phyloP scores from a whole-genome alignment of 2,329 filamentous ascomycete species.

The Peltaster fructicola region DNA sequence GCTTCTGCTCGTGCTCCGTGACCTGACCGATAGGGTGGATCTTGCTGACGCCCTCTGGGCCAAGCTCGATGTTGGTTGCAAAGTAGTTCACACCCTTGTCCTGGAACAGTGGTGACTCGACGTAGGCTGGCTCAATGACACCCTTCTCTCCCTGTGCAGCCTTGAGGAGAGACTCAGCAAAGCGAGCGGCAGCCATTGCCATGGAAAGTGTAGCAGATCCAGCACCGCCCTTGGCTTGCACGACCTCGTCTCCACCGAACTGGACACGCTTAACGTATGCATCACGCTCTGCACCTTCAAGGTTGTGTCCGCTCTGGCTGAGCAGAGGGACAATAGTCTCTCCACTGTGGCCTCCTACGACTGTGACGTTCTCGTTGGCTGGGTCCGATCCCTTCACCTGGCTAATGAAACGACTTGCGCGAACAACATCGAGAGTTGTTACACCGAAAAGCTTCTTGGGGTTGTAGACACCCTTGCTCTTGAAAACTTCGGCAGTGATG shows the following conservation, averaged over 20 bases:
- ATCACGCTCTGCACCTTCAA: conserved; percentile 56
- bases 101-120: conserved; percentile 96
- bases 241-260: conserved; percentile 97
- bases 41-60: conserved; percentile 89
- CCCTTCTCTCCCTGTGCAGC: conserved; percentile 87
- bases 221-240: conserved; percentile 96
- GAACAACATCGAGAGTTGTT: conserved; percentile 96
- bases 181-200: conserved; percentile 80
- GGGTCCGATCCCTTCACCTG: conserved; percentile 86
- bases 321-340: conserved; percentile 97
- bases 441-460: conserved; percentile 98
- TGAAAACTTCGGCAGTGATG: conserved; percentile 94
- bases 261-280: conserved; percentile 85
- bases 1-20: conserved; percentile 70
- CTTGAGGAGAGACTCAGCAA: conserved; percentile 84
- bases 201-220: conserved; percentile 96
- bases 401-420: conserved; percentile 92
- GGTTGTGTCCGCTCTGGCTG: conserved; percentile 80
- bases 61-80: conserved; percentile 84
- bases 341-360: conserved; percentile 92
- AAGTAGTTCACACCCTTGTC: conserved; percentile 97
- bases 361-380: conserved; percentile 81
- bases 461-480: conserved; percentile 90
- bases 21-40: conserved; percentile 75
- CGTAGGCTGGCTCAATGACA: conserved; percentile 88